Percentiles rank a stretch among this genome's conserved stretches.
phyloP scores from a whole-genome alignment of 176 grass and related monocot genomes.

The Lolium perenne region DNA sequence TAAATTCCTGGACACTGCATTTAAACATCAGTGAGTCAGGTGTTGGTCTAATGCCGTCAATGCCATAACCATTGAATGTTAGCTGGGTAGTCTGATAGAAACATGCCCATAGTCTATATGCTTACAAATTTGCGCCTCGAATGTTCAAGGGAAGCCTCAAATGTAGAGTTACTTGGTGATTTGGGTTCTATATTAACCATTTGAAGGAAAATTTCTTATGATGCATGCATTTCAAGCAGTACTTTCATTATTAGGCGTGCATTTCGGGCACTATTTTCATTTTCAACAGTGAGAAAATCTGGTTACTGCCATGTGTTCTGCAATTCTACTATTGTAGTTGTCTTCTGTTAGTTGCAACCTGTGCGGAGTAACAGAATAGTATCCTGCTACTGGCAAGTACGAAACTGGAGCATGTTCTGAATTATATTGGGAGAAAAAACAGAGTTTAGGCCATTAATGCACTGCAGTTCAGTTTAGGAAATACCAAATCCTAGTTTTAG shows the following conservation, averaged over 20 bases:
- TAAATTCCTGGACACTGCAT: neutral
- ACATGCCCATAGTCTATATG: neutral
- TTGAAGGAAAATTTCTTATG: neutral
- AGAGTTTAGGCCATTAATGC: neutral
- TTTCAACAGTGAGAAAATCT: neutral
- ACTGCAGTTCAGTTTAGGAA: constrained; percentile 27
- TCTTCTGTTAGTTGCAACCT: constrained; percentile 1
- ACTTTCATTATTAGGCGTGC: neutral
- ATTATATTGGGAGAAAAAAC: neutral
- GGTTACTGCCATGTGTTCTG: neutral
- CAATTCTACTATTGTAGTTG: neutral
- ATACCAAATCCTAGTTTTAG: neutral
- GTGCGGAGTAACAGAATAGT: neutral
- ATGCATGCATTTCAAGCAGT: neutral
- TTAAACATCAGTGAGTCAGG: constrained; percentile 1
- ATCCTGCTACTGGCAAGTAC: neutral
- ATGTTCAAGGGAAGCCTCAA: neutral
- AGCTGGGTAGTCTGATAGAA: constrained; percentile 9
- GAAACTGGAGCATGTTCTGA: constrained; percentile 20
- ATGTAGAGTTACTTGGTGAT: neutral
- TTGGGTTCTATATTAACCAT: neutral
- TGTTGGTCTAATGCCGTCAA: neutral
- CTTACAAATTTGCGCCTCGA: neutral
- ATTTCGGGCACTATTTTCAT: neutral
- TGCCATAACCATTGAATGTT: constrained; percentile 1